These are phyloP conservation scores for Cairneyella variabilis DNA, from an alignment of 495 filamentous ascomycete genomes.

Conservation along the genomic window DNA sequence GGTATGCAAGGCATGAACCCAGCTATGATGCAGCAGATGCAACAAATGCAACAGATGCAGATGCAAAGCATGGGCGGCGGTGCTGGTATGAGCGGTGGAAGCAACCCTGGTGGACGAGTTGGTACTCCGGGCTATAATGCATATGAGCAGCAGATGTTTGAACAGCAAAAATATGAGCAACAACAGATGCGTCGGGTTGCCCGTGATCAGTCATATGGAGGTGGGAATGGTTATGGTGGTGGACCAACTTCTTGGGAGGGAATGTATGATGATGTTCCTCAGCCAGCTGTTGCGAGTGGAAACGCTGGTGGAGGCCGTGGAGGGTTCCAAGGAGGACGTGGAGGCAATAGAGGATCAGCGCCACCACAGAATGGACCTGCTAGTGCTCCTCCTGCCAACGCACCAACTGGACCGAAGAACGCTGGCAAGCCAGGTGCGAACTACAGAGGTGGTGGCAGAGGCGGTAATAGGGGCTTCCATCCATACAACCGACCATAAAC, in stretches of 20 bases:
- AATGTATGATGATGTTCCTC: slow-evolving; percentile 98
- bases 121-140: slow-evolving; percentile 60
- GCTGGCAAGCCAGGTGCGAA: slow-evolving; percentile 90
- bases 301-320: slow-evolving; percentile 52
- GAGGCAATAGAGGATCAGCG: slow-evolving; percentile 27
- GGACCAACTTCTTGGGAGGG: slow-evolving; percentile 83
- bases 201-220: slow-evolving; percentile 28
- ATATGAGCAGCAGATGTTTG: slow-evolving; percentile 75
- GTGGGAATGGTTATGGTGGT: slow-evolving; percentile 31
- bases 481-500: slow-evolving; percentile 52
- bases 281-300: slow-evolving; percentile 62
- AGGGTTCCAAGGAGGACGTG: slow-evolving; percentile 35
- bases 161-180: slow-evolving; percentile 83
- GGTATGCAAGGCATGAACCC: slow-evolving; percentile 43
- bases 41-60: slow-evolving; percentile 75
- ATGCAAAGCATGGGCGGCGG: slow-evolving; percentile 35
- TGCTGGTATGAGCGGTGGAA: slow-evolving; percentile 28
- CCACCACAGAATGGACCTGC: slow-evolving; percentile 33
- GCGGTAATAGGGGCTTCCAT: slow-evolving; percentile 71
- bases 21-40: slow-evolving; percentile 78
- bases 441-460: slow-evolving; percentile 89
- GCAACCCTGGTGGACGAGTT: slow-evolving; percentile 25
- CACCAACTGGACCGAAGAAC: slow-evolving; percentile 95
- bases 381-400: slow-evolving; percentile 81
- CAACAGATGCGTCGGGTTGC: slow-evolving; percentile 51